Evolutionary conservation across 495 filamentous ascomycete genomes (phyloP), one percentile per base, ranked within the genome.

Genomic region (Podospora anserina): DNA sequence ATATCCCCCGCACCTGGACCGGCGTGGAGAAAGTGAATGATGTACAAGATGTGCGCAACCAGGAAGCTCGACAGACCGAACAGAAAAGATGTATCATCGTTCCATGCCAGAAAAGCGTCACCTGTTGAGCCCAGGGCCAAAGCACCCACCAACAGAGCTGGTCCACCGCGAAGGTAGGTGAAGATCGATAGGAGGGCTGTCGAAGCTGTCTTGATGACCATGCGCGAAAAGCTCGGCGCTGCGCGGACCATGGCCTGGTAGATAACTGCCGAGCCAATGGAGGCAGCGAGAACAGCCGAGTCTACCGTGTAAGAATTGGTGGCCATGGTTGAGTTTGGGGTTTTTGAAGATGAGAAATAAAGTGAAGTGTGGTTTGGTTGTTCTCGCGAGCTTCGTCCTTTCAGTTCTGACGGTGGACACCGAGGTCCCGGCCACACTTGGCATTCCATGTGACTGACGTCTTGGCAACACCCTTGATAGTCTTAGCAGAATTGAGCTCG

Each of bases 31-130:
- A 76, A 75, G 30, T 73, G 30, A 13, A 18, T 39, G 13, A 75
- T 76, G 69, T 77, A 77, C 19, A 74, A 34, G 20, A 70, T 19
- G 55, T 76, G 75, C 0, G 74, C 72, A 18, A 59, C n/a, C 23
- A 77, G 44, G 34, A 77, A 77, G 66, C 66, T 70, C 15, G 55
- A n/a, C 5, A 77, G 70, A 3, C 75, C 75, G 28, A 53, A 56
- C 15, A 75, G 66, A 57, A 77, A 77, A 5, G 66, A 64, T 0
- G 30, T 28, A 16, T 76, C 75, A 57, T 67, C 69, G 55, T 76
- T 69, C 68, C 66, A 70, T 4, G 75, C 72, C 15, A 77, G 69
- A 55, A 76, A 76, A 26, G 68, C 67, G 28, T 77, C 75, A 34
- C 75, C 75, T 4, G 68, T 20, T 4, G 74, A 67, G 26, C 70